A percentile compares a stretch with the other conserved stretches of the same genome.
Evolutionary conservation across 495 filamentous ascomycete species (phyloP).

Genomic region (Bryoglossum gracile): DNA sequence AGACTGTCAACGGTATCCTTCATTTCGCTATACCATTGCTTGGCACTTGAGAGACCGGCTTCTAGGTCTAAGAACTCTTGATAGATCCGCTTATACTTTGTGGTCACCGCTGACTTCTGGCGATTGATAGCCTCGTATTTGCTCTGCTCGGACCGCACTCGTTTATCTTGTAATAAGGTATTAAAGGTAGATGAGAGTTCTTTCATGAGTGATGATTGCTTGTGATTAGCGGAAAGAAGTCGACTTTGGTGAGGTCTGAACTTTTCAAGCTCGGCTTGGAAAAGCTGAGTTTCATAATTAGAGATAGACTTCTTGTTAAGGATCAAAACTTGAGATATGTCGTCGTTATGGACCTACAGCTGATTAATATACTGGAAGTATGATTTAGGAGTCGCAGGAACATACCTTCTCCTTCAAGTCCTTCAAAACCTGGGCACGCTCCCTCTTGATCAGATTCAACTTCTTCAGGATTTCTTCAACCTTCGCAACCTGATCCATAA

Average conservation of each 20-base stretch:
- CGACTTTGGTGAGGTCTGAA: constrained; percentile 90
- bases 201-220: constrained; percentile 89
- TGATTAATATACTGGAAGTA: too few relatives aligned
- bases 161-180: constrained; percentile 84
- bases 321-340: constrained; percentile 94
- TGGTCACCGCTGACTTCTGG: constrained; percentile 72
- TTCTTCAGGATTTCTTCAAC: constrained; percentile 91
- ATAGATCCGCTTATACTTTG: constrained; percentile 84
- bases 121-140: constrained; percentile 86
- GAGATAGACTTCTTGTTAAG: constrained; percentile 93
- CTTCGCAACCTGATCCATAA: constrained; percentile 79
- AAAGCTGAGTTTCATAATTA: constrained; percentile 81
- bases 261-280: constrained; percentile 91
- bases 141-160: constrained; percentile 69
- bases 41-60: constrained; percentile 75
- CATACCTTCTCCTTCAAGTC: constrained; percentile 94
- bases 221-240: constrained; percentile 85
- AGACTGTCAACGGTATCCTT: constrained; percentile 87
- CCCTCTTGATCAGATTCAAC: constrained; percentile 82
- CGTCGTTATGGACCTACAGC: constrained; percentile 79
- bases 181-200: constrained; percentile 86
- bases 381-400: too few relatives aligned
- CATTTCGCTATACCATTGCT: constrained; percentile 93
- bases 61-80: constrained; percentile 90
- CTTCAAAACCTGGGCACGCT: constrained; percentile 84